Evolutionary conservation across 2,329 filamentous ascomycete species (phyloP).

Genomic region (Aureobasidium mangrovei): DNA sequence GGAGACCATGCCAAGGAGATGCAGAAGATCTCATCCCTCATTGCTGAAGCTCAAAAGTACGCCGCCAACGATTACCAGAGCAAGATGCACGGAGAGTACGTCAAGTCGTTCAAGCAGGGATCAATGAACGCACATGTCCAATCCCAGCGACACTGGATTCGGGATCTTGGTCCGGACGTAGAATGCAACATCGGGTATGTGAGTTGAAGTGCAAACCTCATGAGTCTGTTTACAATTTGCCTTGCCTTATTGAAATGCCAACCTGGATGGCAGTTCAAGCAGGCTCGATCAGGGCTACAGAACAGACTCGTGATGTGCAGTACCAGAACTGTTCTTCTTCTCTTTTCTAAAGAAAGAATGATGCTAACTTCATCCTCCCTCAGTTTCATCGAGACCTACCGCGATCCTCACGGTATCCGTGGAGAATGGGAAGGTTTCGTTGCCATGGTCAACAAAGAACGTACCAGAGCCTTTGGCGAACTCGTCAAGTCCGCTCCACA

Average conservation of each 20-base stretch:
- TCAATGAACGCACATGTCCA: constrained; percentile 43
- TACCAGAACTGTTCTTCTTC: too few species aligned
- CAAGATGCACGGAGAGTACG: constrained; percentile 34
- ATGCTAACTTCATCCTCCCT: too few species aligned
- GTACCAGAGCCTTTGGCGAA: constrained; percentile 77
- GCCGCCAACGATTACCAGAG: constrained; percentile 38
- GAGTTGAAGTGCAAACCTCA: too few species aligned
- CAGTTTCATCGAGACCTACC: constrained; percentile 46
- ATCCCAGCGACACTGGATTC: constrained; percentile 45
- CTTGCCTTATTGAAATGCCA: too few species aligned
- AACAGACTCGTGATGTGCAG: too few species aligned
- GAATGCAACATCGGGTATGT: constrained; percentile 39
- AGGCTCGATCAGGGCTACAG: too few species aligned
- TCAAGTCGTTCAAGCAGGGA: constrained; percentile 42
- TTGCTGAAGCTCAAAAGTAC: constrained; percentile 40
- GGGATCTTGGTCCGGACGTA: constrained; percentile 43
- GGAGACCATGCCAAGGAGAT: constrained; percentile 41
- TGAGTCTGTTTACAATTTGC: too few species aligned
- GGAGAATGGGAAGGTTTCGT: constrained; percentile 47
- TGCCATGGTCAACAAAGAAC: constrained; percentile 73
- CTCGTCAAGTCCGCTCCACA: constrained; percentile 72
- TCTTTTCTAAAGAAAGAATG: too few species aligned
- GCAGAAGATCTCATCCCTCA: constrained; percentile 37
- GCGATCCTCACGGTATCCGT: constrained; percentile 46
- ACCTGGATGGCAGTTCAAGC: too few species aligned